Percentiles rank a stretch among this genome's conserved stretches.
These are phyloP conservation scores for Claviceps digitariae DNA, from an alignment of 2,329 filamentous ascomycete genomes.

Conservation along the genomic window DNA sequence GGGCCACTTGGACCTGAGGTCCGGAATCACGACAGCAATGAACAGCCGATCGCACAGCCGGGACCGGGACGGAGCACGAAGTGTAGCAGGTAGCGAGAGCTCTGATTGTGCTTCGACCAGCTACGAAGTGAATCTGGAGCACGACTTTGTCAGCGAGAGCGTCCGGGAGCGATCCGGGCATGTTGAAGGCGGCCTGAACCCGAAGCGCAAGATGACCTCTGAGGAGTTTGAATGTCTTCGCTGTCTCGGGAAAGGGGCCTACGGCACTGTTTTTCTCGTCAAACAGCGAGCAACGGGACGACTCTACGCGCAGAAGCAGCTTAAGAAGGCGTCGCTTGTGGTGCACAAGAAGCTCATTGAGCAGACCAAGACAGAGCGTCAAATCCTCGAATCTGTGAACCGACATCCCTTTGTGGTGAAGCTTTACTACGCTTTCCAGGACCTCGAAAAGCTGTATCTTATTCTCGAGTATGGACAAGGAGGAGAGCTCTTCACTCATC, in stretches of 20 bases:
- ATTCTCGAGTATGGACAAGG: slow-evolving; percentile 97
- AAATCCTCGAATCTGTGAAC: slow-evolving; percentile 90
- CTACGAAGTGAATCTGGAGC: slow-evolving; percentile 73
- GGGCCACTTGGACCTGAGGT: slow-evolving; percentile 21
- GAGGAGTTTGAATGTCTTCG: slow-evolving; percentile 82
- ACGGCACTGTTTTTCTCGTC: slow-evolving; percentile 86
- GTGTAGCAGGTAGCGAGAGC: slow-evolving; percentile 39
- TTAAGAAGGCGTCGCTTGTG: slow-evolving; percentile 90
- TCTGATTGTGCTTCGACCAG: slow-evolving; percentile 58
- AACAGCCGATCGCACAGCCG: slow-evolving; percentile 43
- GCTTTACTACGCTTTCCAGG: slow-evolving; percentile 95
- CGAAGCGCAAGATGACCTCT: slow-evolving; percentile 72
- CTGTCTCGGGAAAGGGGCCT: slow-evolving; percentile 91
- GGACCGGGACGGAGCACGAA: slow-evolving; percentile 41
- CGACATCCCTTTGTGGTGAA: slow-evolving; percentile 96
- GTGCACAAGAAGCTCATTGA: slow-evolving; percentile 94
- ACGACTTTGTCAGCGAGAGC: slow-evolving; percentile 69
- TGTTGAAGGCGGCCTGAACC: slow-evolving; percentile 39
- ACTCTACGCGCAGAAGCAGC: slow-evolving; percentile 94
- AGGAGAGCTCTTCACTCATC: slow-evolving; percentile 91
- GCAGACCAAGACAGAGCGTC: slow-evolving; percentile 93
- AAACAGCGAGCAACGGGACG: slow-evolving; percentile 79
- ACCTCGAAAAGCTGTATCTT: slow-evolving; percentile 92
- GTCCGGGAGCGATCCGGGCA: slow-evolving; percentile 31
- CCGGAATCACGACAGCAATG: slow-evolving; percentile 37